Conservation (phyloP, 345 rosid species). For the Pseudoturritis turrita region DNA sequence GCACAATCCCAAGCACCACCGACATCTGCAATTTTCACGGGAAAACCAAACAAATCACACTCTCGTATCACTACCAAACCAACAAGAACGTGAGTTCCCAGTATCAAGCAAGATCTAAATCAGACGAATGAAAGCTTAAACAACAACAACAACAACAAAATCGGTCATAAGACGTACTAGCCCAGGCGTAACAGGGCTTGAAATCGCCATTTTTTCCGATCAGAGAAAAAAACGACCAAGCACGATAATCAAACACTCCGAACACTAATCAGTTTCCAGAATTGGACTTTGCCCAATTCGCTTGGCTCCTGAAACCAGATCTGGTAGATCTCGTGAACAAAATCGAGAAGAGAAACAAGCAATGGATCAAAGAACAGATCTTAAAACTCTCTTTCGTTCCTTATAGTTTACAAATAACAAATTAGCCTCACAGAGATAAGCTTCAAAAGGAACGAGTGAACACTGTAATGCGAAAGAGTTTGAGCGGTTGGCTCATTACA, state of each 20-base stretch:
- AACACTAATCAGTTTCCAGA: slow-evolving; percentile 2
- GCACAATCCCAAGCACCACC: slow-evolving; percentile 64
- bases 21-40: slow-evolving; percentile 50
- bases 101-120: slow-evolving; percentile 12
- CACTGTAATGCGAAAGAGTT: neutral
- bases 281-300: neutral
- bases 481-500: neutral
- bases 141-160: neutral
- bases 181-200: slow-evolving; percentile 59
- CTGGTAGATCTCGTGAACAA: slow-evolving; percentile 10
- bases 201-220: slow-evolving; percentile 43
- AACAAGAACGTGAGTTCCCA: neutral
- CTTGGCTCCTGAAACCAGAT: slow-evolving; percentile 25
- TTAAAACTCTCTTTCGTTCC: neutral
- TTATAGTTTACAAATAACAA: neutral
- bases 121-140: neutral
- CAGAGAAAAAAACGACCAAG: slow-evolving; percentile 5
- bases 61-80: neutral
- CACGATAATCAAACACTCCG: slow-evolving; percentile 3
- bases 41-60: slow-evolving; percentile 13
- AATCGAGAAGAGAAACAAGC: slow-evolving; percentile 9
- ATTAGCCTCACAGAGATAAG: neutral
- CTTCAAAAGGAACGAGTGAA: neutral
- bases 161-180: slow-evolving; percentile 46
- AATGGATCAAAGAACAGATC: neutral